These are phyloP conservation scores for Solanum virginianum DNA, from an alignment of 257 asterid genomes.

Conservation along the genomic window DNA sequence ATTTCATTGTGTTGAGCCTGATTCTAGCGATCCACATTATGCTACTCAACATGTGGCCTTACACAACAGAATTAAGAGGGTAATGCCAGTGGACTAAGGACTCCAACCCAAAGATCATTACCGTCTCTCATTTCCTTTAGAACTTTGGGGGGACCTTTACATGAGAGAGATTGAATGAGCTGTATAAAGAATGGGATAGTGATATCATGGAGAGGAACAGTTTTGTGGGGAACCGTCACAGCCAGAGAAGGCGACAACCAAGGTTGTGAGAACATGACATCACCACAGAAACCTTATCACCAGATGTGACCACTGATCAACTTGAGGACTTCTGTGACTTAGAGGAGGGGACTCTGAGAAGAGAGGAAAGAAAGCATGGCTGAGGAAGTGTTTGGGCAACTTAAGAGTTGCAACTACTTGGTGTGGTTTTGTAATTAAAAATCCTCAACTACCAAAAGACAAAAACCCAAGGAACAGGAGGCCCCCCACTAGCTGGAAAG, in stretches of 20 bases:
- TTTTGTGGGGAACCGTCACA: background rate
- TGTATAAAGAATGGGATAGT: background rate
- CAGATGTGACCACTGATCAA: no score
- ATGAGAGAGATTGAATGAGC: background rate
- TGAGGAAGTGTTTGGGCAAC: background rate
- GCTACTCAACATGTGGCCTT: background rate
- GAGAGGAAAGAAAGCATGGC: background rate
- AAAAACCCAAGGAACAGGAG: background rate
- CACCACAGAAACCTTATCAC: no score
- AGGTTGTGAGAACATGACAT: background rate
- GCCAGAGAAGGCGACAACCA: background rate
- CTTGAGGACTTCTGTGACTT: background rate
- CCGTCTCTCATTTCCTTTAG: background rate
- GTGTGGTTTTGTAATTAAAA: background rate
- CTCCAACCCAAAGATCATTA: background rate
- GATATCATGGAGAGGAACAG: background rate
- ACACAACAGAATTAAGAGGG: background rate
- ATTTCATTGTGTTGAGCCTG: background rate
- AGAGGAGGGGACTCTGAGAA: background rate
- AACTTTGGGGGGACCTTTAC: background rate
- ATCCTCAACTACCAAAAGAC: background rate
- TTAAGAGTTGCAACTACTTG: background rate
- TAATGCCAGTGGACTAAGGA: background rate
- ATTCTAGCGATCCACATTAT: background rate
- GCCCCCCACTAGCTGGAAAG: background rate